Evolutionary conservation across 176 grass and related monocot genomes (phyloP).

Genomic region (Cenchrus fungigraminus): DNA sequence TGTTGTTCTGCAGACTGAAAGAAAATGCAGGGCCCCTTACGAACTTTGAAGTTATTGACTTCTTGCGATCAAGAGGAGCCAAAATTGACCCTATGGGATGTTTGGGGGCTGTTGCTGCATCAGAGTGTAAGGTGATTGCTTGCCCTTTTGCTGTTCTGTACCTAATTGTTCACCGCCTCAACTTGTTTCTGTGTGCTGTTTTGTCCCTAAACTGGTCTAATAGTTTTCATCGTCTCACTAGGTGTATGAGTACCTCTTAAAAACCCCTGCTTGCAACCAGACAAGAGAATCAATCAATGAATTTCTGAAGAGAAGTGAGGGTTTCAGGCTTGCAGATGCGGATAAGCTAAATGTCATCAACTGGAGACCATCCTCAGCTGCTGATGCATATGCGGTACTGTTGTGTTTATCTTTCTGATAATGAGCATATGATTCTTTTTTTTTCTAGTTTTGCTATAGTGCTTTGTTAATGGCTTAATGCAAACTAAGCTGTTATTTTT

Average conservation of each 20-base stretch:
- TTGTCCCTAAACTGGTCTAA: background rate
- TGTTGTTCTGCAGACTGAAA: slow-evolving; percentile 52
- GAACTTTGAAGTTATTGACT: slow-evolving; percentile 86
- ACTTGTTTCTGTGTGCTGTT: background rate
- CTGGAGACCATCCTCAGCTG: slow-evolving; percentile 54
- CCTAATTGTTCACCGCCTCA: background rate
- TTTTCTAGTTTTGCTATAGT: background rate
- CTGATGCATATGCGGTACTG: slow-evolving; percentile 55
- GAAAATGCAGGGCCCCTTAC: slow-evolving; percentile 67
- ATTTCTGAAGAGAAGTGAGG: slow-evolving; percentile 63
- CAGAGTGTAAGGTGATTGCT: slow-evolving; percentile 73
- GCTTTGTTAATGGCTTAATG: background rate
- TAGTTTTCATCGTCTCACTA: slow-evolving; percentile 1
- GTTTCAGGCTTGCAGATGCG: slow-evolving; percentile 68
- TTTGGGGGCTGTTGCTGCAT: slow-evolving; percentile 70
- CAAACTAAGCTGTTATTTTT: background rate
- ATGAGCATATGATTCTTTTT: background rate
- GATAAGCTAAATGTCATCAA: slow-evolving; percentile 86
- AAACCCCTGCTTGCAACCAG: slow-evolving; percentile 68
- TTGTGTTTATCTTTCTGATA: slow-evolving; percentile 25
- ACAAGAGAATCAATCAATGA: slow-evolving; percentile 65
- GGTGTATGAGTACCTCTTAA: slow-evolving; percentile 76
- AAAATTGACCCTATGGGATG: slow-evolving; percentile 85
- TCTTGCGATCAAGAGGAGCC: slow-evolving; percentile 72
- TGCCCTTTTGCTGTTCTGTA: slow-evolving; percentile 1